Evolutionary conservation across 2,329 filamentous ascomycete genomes (phyloP).

Genomic region (Fulvia fulva): DNA sequence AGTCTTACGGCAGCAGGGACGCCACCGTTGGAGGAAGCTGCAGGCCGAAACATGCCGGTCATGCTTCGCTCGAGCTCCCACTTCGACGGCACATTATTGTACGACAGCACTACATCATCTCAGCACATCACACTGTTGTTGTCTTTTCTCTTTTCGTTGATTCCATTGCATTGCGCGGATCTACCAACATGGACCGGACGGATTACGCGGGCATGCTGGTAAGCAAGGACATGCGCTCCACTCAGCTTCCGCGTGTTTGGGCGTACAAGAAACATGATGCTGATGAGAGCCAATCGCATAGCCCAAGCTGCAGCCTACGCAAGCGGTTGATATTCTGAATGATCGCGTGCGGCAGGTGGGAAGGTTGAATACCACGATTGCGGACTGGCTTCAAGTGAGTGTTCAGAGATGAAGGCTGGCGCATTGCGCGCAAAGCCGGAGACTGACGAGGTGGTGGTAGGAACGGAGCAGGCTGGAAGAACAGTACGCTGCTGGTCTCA

Average conservation of each 20-base stretch:
- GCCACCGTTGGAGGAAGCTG: neutral
- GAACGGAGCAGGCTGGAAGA: slow-evolving; percentile 92
- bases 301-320: slow-evolving; percentile 74
- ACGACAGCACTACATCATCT: neutral
- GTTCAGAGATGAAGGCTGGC: no score
- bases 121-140: neutral
- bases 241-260: neutral
- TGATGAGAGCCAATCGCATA: slow-evolving; percentile 38
- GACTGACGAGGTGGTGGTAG: slow-evolving; percentile 45
- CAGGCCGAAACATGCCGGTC: neutral
- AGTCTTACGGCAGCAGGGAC: neutral
- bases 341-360: slow-evolving; percentile 84
- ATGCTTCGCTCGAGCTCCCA: neutral
- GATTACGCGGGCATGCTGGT: slow-evolving; percentile 96
- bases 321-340: slow-evolving; percentile 76
- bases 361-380: slow-evolving; percentile 83
- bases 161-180: neutral
- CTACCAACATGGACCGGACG: slow-evolving; percentile 61
- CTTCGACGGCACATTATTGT: neutral
- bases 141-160: neutral
- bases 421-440: slow-evolving; percentile 5
- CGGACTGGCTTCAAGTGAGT: slow-evolving; percentile 90
- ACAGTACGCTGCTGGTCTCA: slow-evolving; percentile 75
- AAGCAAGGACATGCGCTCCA: slow-evolving; percentile 37
- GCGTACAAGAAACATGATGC: neutral